Evolutionary conservation across 345 rosid species (phyloP), one percentile per base, ranked within the genome.

Genomic region (Combretum micranthum): DNA sequence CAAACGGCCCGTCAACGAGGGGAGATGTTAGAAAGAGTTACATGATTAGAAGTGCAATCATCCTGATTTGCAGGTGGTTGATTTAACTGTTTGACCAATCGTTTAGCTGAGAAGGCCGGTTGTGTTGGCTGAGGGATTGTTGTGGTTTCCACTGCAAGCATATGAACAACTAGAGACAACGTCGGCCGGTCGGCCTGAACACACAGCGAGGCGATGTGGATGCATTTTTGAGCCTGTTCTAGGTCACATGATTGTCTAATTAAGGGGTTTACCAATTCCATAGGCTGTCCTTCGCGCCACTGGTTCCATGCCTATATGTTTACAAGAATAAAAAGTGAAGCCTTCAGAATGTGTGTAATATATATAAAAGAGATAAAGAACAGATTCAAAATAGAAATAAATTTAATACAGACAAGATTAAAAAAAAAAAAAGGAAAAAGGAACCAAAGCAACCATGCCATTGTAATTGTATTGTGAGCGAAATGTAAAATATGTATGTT

Each of bases 141-240:
- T 1, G 48, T 19, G 4, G 79, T 68, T 18, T 66, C 25, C 59
- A 78, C 74, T 18, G 68, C 73, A 12, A 81, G 76, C 91, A 84
- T 77, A 15, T 75, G 69, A 45, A 73, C 65, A 5, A 75, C 69
- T 6, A 54, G 3, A 9, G 87, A 74, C 83, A 79, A 75, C 0
- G 71, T 64, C 4, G 83, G 87, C 56, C 87, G 59, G 5, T 59
- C 48, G 1, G 56, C 81, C 20, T 79, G 78, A 69, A 75, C 57
- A 11, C 90, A 81, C 18, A 84, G 42, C 54, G 81, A 20, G 3
- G 74, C 82, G 1, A 79, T 52, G 15, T 77, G 81, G 46, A 79
- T 64, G 66, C 81, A 73, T 71, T 80, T 77, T 57, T 66, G 20
- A 3, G 26, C 76, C 49, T 81, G 76, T 5, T 20, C 42, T 1